phyloP scores from a whole-genome alignment of 139 green algal genomes.

The Edaphochlamys debaryana region DNA sequence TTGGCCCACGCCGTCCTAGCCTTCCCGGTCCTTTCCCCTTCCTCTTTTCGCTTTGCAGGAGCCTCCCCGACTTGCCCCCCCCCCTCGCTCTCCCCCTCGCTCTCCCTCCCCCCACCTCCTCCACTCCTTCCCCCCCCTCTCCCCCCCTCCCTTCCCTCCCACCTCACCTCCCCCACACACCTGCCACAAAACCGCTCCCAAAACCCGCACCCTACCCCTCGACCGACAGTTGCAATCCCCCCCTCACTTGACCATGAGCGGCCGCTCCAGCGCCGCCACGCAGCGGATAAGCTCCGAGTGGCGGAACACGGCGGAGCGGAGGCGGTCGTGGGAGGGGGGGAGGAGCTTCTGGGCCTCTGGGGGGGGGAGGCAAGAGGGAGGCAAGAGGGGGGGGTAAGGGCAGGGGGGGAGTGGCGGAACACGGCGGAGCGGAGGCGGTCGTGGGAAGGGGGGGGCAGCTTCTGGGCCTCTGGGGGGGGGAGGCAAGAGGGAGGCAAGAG shows the following conservation, averaged over 20 bases:
- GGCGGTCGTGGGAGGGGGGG: constrained; percentile 28
- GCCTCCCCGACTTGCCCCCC: no score
- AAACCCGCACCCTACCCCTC: no score
- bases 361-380: not conserved
- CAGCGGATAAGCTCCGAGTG: constrained; percentile 36
- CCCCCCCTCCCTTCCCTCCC: not conserved
- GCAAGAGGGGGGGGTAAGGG: no score
- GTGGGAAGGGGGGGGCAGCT: constrained; percentile 29
- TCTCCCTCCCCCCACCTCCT: no score
- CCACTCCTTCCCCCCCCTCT: not conserved
- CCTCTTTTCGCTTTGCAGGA: not conserved
- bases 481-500: not conserved
- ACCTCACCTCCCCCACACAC: no score
- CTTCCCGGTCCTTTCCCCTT: not conserved
- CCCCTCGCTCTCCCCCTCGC: no score
- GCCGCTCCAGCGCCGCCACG: constrained; percentile 44
- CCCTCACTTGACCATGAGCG: no score
- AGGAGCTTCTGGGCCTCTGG: constrained; percentile 19
- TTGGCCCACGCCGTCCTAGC: no score
- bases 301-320: constrained; percentile 22
- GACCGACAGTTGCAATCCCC: no score
- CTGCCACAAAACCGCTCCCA: no score
- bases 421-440: constrained; percentile 20
- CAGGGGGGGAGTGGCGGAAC: not conserved
- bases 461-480: constrained; percentile 9